Evolutionary conservation across 2,329 filamentous ascomycete species (phyloP), one percentile per base, ranked within the genome.

Genomic region (Capronia americana): DNA sequence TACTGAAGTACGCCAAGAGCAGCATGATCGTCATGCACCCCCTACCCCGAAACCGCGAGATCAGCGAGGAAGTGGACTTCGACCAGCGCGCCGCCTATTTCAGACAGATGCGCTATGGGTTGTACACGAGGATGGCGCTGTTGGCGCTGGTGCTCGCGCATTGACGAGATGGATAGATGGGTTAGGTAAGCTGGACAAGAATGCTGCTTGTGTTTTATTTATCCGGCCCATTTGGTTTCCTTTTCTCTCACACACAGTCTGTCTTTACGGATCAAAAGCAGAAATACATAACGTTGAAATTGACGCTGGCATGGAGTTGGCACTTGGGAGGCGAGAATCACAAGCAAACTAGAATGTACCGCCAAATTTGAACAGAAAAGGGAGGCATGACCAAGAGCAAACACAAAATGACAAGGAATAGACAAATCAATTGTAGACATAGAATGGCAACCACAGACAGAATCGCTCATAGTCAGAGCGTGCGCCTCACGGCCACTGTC

Each of bases 61-160:
- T 99, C 77, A 88, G 89, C 38, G 92, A 96, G 81, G 95, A 99
- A 83, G 93, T 99, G 57, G 95, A 99, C 80, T 97, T 96, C 82
- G 95, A 99, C 82, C 92, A 96, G 78, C 85, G 95, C 74, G 95
- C 95, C 66, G 94, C 95, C 63, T 99, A 99, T 84, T 99, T 99
- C 82, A 89, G 95, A 91, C 95, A 99, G 91, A 94, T 97, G 82
- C 88, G 91, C 81, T 97, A 98, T 82, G 95, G 95, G 74, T 87
- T 99, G 74, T 98, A 97, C 85, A 96, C 92, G 80, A 91, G 95
- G 78, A 99, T 99, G 95, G 95, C 95, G 73, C 82, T 99, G 82
- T 85, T 99, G 79, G 95, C 95, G 72, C 84, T 98, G 79, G 92
- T 98, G 79, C 90, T 99, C 91, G 88, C 84, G 20, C 51, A 41